Evolutionary conservation across 345 rosid genomes (phyloP).

Genomic region (Brassica napus): Da-Ae NC_063445.1:46711001-46711500

Average conservation of each 20-base stretch:
- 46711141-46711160: slow-evolving; percentile 51
- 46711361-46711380: slow-evolving; percentile 60
- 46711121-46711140: not conserved
- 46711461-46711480: slow-evolving; percentile 32
- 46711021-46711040: slow-evolving; percentile 13
- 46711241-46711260: slow-evolving; percentile 56
- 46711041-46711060: slow-evolving; percentile 8
- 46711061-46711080: not conserved
- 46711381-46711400: slow-evolving; percentile 78
- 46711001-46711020: not conserved
- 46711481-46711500: slow-evolving; percentile 39
- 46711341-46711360: slow-evolving; percentile 54
- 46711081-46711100: not conserved
- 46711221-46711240: slow-evolving; percentile 61
- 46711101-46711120: not conserved
- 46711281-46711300: slow-evolving; percentile 2
- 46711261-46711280: not conserved
- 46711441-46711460: not conserved
- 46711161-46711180: slow-evolving; percentile 69
- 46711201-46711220: slow-evolving; percentile 85
- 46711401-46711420: slow-evolving; percentile 88
- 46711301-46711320: slow-evolving; percentile 18
- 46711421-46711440: slow-evolving; percentile 44
- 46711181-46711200: slow-evolving; percentile 73
- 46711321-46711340: slow-evolving; percentile 79